Conservation (phyloP, 2,329 filamentous ascomycete species). For the Ceratocystis lukuohia region DNA sequence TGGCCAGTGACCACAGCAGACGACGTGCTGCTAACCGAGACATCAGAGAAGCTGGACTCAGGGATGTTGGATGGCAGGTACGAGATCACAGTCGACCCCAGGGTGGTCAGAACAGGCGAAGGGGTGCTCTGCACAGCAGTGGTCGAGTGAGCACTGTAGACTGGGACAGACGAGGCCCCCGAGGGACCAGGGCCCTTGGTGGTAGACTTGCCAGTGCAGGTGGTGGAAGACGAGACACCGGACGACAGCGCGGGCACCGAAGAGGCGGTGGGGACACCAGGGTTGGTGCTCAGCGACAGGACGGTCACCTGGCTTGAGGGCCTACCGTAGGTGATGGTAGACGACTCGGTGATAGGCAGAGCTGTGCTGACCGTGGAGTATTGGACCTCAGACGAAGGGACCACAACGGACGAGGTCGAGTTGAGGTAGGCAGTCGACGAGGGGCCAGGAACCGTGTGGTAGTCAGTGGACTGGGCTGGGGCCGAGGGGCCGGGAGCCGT, state of each 20-base stretch:
- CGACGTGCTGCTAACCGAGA: not conserved
- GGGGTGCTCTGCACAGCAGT: constrained; percentile 8
- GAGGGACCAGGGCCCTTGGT: not conserved
- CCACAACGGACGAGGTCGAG: not conserved
- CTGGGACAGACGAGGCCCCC: not conserved
- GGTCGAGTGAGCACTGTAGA: not conserved
- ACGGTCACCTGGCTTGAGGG: constrained; percentile 4
- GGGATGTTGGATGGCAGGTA: not conserved
- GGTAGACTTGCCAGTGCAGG: constrained; percentile 11
- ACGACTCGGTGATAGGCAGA: not conserved
- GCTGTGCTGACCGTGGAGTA: constrained; percentile 5
- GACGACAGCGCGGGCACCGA: not conserved
- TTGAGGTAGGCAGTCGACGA: constrained; percentile 1
- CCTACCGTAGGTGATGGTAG: not conserved
- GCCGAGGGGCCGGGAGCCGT: not conserved
- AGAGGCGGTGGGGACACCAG: not conserved
- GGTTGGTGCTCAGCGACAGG: constrained; percentile 3
- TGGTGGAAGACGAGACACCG: not conserved
- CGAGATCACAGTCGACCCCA: constrained; percentile 14
- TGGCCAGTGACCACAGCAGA: not conserved
- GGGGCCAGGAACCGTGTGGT: not conserved
- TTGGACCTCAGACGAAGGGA: not conserved
- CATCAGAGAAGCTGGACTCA: not conserved
- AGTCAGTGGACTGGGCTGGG: not conserved
- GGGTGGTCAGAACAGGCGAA: constrained; percentile 14